Percentiles rank a stretch among this genome's conserved stretches.
These are phyloP conservation scores for Fusarium illudens DNA, from an alignment of 2,329 filamentous ascomycete genomes.

Conservation along the genomic window DNA sequence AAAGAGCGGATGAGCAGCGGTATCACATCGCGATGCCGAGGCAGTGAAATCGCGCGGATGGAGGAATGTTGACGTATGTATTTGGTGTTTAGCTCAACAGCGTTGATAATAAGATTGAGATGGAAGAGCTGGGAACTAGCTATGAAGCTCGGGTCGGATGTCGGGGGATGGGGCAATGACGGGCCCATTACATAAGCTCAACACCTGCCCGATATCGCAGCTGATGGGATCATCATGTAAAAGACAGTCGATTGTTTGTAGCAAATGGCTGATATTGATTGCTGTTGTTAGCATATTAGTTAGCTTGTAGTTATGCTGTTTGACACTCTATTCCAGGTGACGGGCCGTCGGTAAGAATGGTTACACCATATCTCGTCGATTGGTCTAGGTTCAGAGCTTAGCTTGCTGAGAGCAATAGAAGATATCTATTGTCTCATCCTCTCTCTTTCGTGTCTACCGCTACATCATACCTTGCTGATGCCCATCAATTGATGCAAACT, in stretches of 20 bases:
- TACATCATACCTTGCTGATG: constrained; percentile 6
- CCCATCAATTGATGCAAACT: constrained; percentile 23
- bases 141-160: constrained; percentile 25
- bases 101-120: constrained; percentile 11
- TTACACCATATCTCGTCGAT: constrained; percentile 1
- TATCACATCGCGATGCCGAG: constrained; percentile 34
- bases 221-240: not conserved
- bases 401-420: not conserved
- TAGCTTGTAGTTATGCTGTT: not conserved
- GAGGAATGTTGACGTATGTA: constrained; percentile 34
- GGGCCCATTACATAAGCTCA: constrained; percentile 35
- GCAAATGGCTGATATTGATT: not conserved
- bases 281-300: not conserved
- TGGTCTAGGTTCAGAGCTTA: not conserved
- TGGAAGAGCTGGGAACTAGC: not conserved
- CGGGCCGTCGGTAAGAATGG: not conserved
- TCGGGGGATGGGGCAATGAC: constrained; percentile 23
- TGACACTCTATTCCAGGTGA: not conserved
- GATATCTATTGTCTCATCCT: constrained; percentile 6
- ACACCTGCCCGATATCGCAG: constrained; percentile 27
- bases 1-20: not conserved
- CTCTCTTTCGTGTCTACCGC: constrained; percentile 4
- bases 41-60: not conserved
- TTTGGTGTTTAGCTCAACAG: constrained; percentile 23
- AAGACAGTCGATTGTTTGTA: not conserved